These are phyloP conservation scores for Cercospora sojina DNA, from an alignment of 2,329 filamentous ascomycete species.

Conservation along the genomic window DNA sequence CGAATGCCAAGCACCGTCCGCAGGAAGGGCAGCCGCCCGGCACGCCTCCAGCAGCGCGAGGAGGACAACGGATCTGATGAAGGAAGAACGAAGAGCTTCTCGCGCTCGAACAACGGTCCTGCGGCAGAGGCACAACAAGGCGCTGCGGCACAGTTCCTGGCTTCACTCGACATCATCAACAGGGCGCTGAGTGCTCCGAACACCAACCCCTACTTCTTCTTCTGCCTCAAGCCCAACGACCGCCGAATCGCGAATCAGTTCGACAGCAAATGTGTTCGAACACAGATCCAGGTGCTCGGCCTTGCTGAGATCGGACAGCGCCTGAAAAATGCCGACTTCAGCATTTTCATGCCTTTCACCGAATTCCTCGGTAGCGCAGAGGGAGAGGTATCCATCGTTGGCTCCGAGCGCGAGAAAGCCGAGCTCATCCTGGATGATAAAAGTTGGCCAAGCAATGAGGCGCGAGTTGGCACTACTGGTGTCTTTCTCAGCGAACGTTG, in stretches of 20 bases:
- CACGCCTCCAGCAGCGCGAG: slow-evolving; percentile 42
- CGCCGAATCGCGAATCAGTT: slow-evolving; percentile 97
- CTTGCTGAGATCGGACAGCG: slow-evolving; percentile 96
- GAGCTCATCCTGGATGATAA: slow-evolving; percentile 90
- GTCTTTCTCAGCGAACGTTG: slow-evolving; percentile 94
- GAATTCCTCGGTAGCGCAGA: slow-evolving; percentile 92
- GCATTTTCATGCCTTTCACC: slow-evolving; percentile 89
- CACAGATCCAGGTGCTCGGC: slow-evolving; percentile 90
- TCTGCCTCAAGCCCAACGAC: slow-evolving; percentile 97
- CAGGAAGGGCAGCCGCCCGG: slow-evolving; percentile 62
- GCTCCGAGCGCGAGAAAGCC: slow-evolving; percentile 87
- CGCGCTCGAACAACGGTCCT: slow-evolving; percentile 39
- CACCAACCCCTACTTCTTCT: slow-evolving; percentile 92
- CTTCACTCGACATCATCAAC: slow-evolving; percentile 84
- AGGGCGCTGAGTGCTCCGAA: slow-evolving; percentile 79
- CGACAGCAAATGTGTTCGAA: slow-evolving; percentile 95
- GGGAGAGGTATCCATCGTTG: slow-evolving; percentile 78
- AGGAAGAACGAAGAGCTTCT: slow-evolving; percentile 32
- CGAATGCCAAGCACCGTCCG: slow-evolving; percentile 91
- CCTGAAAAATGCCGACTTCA: slow-evolving; percentile 90
- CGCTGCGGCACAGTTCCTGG: slow-evolving; percentile 87
- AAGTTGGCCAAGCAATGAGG: slow-evolving; percentile 89
- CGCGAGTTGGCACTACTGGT: slow-evolving; percentile 84
- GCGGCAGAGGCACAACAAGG: slow-evolving; percentile 65
- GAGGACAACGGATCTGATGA: slow-evolving; percentile 48